phyloP scores from a whole-genome alignment of 78 protist species.

The Guillardia theta region DNA sequence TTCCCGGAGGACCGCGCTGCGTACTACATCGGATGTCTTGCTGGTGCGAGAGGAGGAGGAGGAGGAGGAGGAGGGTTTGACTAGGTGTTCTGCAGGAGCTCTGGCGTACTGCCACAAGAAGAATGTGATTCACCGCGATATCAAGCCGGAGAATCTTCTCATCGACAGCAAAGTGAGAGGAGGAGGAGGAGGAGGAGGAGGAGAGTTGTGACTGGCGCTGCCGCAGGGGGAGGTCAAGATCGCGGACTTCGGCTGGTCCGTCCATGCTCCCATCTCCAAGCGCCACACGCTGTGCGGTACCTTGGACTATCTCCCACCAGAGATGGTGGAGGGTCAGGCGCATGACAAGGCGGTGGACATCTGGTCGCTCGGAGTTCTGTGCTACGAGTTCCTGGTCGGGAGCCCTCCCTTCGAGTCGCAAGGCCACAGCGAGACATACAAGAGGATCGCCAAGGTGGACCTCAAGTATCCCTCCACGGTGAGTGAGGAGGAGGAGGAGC shows the following conservation, averaged over 20 bases:
- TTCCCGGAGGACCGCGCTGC: slow-evolving; percentile 52
- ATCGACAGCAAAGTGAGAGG: too few relatives aligned
- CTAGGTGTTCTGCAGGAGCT: slow-evolving; percentile 45
- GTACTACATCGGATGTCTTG: background rate
- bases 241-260: slow-evolving; percentile 98
- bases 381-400: slow-evolving; percentile 86
- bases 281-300: slow-evolving; percentile 91
- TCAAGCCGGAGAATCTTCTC: slow-evolving; percentile 94
- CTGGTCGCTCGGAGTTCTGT: slow-evolving; percentile 91
- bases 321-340: slow-evolving; percentile 70
- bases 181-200: too few relatives aligned
- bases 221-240: slow-evolving; percentile 83
- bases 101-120: slow-evolving; percentile 78
- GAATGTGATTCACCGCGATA: slow-evolving; percentile 95
- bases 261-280: slow-evolving; percentile 77
- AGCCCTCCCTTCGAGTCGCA: slow-evolving; percentile 83
- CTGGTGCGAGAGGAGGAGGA: too few relatives aligned
- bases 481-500: too few relatives aligned
- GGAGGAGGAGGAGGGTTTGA: too few relatives aligned
- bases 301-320: slow-evolving; percentile 95
- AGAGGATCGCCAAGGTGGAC: slow-evolving; percentile 62
- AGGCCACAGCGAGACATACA: slow-evolving; percentile 56
- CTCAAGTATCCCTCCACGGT: slow-evolving; percentile 54
- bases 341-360: slow-evolving; percentile 80
- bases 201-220: too few relatives aligned